Conservation (phyloP, 179 eudicot species). For the Spergularia azorica region DNA sequence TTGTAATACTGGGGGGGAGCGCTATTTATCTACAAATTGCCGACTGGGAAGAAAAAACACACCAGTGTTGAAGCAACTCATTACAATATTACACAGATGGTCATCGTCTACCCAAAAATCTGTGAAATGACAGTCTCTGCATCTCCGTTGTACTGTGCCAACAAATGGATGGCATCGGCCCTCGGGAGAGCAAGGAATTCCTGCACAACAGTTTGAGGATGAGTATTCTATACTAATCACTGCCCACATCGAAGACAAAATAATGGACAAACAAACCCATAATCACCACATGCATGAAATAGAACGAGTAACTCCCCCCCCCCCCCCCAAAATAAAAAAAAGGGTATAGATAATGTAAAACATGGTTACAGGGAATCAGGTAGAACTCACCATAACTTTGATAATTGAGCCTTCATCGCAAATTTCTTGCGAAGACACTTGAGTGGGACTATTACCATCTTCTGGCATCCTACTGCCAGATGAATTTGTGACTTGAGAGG, state of each 20-base stretch:
- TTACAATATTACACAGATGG: conserved; percentile 7
- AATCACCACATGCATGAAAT: too few species aligned
- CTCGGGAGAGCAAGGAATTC: conserved; percentile 91
- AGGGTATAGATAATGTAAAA: too few species aligned
- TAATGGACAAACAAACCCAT: too few species aligned
- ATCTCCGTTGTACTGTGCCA: conserved; percentile 78
- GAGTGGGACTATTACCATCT: conserved; percentile 69
- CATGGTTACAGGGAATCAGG: background rate
- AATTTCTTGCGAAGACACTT: conserved; percentile 58
- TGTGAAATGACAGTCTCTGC: conserved; percentile 91
- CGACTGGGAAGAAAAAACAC: conserved; percentile 13
- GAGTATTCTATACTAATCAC: too few species aligned
- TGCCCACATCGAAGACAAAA: background rate
- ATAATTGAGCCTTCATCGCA: conserved; percentile 80
- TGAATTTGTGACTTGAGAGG: conserved; percentile 66
- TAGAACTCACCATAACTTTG: conserved; percentile 85
- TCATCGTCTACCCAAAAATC: conserved; percentile 55
- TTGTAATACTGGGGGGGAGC: conserved; percentile 1
- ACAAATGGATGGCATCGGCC: conserved; percentile 88
- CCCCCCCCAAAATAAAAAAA: too few species aligned
- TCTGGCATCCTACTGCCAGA: conserved; percentile 62
- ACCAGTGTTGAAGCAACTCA: conserved; percentile 12
- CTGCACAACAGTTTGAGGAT: conserved; percentile 39
- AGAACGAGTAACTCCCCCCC: too few species aligned
- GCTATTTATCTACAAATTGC: conserved; percentile 24